These are phyloP conservation scores for Datisca glomerata DNA, from an alignment of 306 rosid genomes.

Conservation along the genomic window DNA sequence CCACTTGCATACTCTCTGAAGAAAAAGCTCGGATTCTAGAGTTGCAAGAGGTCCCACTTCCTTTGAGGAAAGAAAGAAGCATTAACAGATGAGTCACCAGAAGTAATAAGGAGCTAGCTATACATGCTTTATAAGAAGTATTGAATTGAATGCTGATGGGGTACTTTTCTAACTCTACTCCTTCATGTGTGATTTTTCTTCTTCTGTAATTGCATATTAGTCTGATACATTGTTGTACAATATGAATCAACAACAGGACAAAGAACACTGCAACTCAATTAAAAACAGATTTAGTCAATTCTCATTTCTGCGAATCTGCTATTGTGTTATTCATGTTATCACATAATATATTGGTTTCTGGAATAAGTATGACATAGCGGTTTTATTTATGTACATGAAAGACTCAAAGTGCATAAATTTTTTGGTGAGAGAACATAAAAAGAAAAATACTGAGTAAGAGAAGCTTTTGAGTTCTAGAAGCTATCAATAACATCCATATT, in stretches of 20 bases:
- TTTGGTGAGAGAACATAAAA: too few species aligned
- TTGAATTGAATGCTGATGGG: conserved; percentile 19
- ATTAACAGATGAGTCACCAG: conserved; percentile 29
- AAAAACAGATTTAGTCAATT: conserved; percentile 26
- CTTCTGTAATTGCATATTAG: conserved; percentile 13
- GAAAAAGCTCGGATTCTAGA: conserved; percentile 21
- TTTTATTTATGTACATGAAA: neutral
- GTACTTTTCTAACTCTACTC: conserved; percentile 17
- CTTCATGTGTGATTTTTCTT: conserved; percentile 11
- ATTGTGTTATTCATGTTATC: too few species aligned
- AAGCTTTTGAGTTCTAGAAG: too few species aligned
- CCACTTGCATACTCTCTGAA: conserved; percentile 44
- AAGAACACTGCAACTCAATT: conserved; percentile 29
- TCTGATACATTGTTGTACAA: conserved; percentile 12
- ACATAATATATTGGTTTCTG: conserved; percentile 45
- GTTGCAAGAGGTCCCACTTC: conserved; percentile 35
- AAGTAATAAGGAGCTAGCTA: conserved; percentile 34
- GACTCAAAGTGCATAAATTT: neutral
- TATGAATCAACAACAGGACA: conserved; percentile 24
- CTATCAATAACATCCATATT: too few species aligned
- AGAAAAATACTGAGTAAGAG: too few species aligned
- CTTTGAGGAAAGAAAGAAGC: conserved; percentile 28
- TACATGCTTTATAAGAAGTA: conserved; percentile 32
- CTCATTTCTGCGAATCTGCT: too few species aligned
- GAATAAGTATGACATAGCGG: conserved; percentile 48